Evolutionary conservation across 1,284 basidiomycete species (phyloP), one percentile per base, ranked within the genome.

Genomic region (Grifola frondosa): DNA sequence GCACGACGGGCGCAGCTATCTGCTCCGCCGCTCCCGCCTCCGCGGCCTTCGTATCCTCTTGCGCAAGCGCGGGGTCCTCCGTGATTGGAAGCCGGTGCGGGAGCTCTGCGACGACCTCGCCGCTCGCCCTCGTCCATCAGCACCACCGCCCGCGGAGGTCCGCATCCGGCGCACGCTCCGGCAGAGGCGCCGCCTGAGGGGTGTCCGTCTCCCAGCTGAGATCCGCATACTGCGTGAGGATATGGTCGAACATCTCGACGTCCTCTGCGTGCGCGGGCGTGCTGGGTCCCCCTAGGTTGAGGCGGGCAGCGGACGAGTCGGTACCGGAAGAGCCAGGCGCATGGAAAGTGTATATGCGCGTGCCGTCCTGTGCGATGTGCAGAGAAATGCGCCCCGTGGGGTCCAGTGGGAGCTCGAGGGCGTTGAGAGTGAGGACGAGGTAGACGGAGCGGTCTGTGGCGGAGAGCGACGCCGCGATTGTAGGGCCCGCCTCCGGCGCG

Each of bases 61-160:
- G 35, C 28, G 67, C 23, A 65, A 59, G 50, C 23, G 54, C 51
- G 10, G 77, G 70, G 53, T 86, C 84, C 57, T 88, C 86, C 19
- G 68, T 69, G 12, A 88, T 73, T 20, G 67, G 63, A 40, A 87
- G 68, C 33, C 70, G 63, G 30, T 78, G 68, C 38, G 86, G 85
- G 9, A 91, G 69, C 58, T 86, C 78, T 2, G 85, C 88, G 9
- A 92, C 71, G 6, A 91, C 73, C 54, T 88, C 78, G 3, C 88
- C 88, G 41, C 76, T 83, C 30, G 80, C n/a, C 73, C 59, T 91
- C 78, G 60, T 92, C 81, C 49, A 91, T 74, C 42, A 90, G 75
- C 8, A 91, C 78, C 24, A 91, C 73, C 37, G 77, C 5, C 87
- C 86, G 29, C 81, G 73, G 19, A 85, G 65, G 52, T 84, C 80